A percentile compares a stretch with the other conserved stretches of the same genome.
phyloP scores from a whole-genome alignment of 768 basidiomycete species.

The Xerocomus spinulosus region DNA sequence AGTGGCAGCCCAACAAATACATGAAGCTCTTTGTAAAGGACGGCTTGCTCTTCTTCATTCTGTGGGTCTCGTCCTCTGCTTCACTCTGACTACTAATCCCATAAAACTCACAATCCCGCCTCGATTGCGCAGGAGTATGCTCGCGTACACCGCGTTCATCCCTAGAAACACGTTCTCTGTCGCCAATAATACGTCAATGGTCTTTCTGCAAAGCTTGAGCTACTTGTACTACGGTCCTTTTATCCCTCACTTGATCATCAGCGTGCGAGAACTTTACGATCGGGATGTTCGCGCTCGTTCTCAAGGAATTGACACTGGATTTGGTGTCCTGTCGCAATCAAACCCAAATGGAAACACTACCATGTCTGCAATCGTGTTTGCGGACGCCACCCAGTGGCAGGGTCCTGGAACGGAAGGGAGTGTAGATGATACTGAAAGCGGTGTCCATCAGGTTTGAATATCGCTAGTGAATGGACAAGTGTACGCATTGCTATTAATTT shows the following conservation, averaged over 20 bases:
- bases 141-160: not conserved
- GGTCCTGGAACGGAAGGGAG: not conserved
- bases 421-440: not conserved
- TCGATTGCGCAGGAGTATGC: not conserved
- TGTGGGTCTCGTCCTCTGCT: not conserved
- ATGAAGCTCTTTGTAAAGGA: not conserved
- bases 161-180: not conserved
- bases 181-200: not conserved
- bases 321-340: not conserved
- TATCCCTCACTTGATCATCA: not conserved
- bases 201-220: not conserved
- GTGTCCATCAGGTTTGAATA: not conserved
- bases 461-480: not conserved
- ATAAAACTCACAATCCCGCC: not conserved
- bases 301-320: slow-evolving; percentile 1
- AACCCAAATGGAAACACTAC: not conserved
- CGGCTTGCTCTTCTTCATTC: slow-evolving; percentile 5
- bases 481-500: not conserved
- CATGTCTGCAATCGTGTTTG: not conserved
- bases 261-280: not conserved
- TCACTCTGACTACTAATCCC: no score
- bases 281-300: not conserved
- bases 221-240: not conserved
- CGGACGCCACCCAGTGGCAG: not conserved
- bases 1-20: slow-evolving; percentile 5